phyloP scores from a whole-genome alignment of 768 basidiomycete species.

The Amylocystis lapponica region DNA sequence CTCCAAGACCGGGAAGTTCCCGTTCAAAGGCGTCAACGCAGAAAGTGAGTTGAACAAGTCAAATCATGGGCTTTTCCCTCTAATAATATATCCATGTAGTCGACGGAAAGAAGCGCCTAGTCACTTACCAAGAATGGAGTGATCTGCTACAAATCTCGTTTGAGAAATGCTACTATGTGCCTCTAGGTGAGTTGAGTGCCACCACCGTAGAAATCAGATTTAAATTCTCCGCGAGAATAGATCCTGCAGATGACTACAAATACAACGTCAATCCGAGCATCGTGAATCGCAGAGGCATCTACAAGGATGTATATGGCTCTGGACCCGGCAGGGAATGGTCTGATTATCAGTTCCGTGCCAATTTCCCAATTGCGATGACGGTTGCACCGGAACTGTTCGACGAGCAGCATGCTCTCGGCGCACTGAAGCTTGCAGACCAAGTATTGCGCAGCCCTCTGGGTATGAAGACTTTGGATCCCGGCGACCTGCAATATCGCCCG shows the following conservation, averaged over 20 bases:
- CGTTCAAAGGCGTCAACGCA: constrained; percentile 84
- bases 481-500: constrained; percentile 84
- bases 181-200: constrained; percentile 47
- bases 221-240: too few relatives aligned
- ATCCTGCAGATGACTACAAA: constrained; percentile 61
- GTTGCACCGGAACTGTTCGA: constrained; percentile 96
- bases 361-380: constrained; percentile 94
- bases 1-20: constrained; percentile 63
- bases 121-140: constrained; percentile 91
- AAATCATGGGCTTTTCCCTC: background rate
- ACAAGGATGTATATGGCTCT: constrained; percentile 96
- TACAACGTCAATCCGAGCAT: constrained; percentile 67
- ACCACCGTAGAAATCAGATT: too few relatives aligned
- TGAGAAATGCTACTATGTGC: constrained; percentile 89
- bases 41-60: constrained; percentile 47
- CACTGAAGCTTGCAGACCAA: constrained; percentile 75
- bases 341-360: constrained; percentile 91
- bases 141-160: constrained; percentile 81
- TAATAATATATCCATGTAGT: constrained; percentile 38
- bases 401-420: constrained; percentile 68
- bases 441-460: constrained; percentile 84
- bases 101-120: constrained; percentile 54
- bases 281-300: constrained; percentile 89
- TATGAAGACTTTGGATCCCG: constrained; percentile 92
- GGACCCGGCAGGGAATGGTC: constrained; percentile 88